Evolutionary conservation across 768 basidiomycete species (phyloP).

Genomic region (Mycena indigotica): DNA sequence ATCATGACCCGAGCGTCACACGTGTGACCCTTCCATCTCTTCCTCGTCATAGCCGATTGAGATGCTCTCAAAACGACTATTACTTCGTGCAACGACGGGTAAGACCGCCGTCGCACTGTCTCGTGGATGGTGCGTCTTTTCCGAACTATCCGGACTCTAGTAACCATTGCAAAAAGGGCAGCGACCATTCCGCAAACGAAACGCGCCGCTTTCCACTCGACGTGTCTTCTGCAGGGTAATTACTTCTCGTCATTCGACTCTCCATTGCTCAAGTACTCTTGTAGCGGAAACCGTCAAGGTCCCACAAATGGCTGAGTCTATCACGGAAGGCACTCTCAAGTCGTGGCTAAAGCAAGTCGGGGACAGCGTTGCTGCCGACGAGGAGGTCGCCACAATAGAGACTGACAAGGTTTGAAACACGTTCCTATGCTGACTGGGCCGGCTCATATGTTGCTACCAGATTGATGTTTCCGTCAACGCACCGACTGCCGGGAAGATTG

Average conservation of each 20-base stretch:
- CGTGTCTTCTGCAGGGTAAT: conserved; percentile 69
- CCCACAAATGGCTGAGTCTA: conserved; percentile 97
- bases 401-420: conserved; percentile 84
- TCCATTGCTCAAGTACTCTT: neutral
- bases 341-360: conserved; percentile 93
- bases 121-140: conserved; percentile 49
- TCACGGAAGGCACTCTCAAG: conserved; percentile 96
- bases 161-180: conserved; percentile 39
- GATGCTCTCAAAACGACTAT: conserved; percentile 74
- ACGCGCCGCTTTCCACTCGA: conserved; percentile 69
- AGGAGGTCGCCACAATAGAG: conserved; percentile 97
- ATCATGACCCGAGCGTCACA: too few relatives aligned
- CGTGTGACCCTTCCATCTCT: too few relatives aligned
- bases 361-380: conserved; percentile 86
- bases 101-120: conserved; percentile 38
- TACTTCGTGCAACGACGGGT: conserved; percentile 40
- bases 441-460: conserved; percentile 40
- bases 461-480: conserved; percentile 98
- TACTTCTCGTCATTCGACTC: conserved; percentile 10
- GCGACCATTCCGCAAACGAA: conserved; percentile 47
- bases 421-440: neutral
- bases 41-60: conserved; percentile 1
- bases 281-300: conserved; percentile 89
- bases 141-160: conserved; percentile 5
- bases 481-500: conserved; percentile 82